These are phyloP conservation scores for Thymus quinquecostatus DNA, from an alignment of 257 asterid genomes.

Conservation along the genomic window DNA sequence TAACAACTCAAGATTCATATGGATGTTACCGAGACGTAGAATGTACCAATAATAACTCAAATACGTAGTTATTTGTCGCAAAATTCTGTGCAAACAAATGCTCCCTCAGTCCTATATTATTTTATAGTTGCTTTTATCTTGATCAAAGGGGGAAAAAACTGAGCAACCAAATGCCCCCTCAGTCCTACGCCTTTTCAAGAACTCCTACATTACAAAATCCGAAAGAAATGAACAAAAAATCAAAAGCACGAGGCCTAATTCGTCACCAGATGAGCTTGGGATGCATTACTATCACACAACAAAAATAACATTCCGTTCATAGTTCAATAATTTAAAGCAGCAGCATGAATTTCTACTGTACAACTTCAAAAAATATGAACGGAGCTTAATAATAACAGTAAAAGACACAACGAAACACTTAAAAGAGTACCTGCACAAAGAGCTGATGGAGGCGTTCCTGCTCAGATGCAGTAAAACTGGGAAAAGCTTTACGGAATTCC, in stretches of 20 bases:
- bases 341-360: background rate
- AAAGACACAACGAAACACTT: background rate
- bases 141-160: background rate
- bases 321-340: background rate
- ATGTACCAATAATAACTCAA: background rate
- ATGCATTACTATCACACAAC: background rate
- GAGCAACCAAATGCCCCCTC: background rate
- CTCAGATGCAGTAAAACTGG: slow-evolving; percentile 45
- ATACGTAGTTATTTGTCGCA: background rate
- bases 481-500: slow-evolving; percentile 51
- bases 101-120: too few relatives aligned
- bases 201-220: background rate
- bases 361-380: background rate
- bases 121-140: background rate
- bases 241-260: background rate
- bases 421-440: slow-evolving; percentile 42
- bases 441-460: slow-evolving; percentile 49
- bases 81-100: background rate
- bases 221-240: background rate
- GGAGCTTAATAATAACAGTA: background rate
- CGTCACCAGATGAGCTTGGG: background rate
- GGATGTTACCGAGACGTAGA: slow-evolving; percentile 4
- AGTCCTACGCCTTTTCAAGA: background rate
- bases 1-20: background rate
- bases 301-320: background rate